These are phyloP conservation scores for Coniosporium apollinis DNA, from an alignment of 495 filamentous ascomycete genomes.

Conservation along the genomic window DNA sequence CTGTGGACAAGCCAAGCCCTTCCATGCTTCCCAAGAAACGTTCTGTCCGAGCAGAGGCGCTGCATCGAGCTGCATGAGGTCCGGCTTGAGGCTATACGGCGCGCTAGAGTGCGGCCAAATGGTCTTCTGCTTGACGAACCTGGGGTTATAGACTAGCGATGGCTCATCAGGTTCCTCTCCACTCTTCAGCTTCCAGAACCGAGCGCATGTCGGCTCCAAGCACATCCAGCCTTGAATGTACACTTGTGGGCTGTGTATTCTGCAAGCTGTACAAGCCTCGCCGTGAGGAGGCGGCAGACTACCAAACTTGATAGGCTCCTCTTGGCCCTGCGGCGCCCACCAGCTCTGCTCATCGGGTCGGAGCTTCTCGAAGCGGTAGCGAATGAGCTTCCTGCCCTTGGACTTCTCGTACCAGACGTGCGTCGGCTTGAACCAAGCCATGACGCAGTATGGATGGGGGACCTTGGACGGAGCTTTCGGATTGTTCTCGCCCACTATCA, in stretches of 20 bases:
- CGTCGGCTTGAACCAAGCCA: conserved; percentile 58
- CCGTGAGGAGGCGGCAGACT: conserved; percentile 2
- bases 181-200: conserved; percentile 37
- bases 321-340: conserved; percentile 37
- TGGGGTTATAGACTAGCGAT: conserved; percentile 34
- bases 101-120: conserved; percentile 23
- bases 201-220: conserved; percentile 35
- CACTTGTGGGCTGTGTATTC: conserved; percentile 22
- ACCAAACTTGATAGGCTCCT: conserved; percentile 4
- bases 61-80: conserved; percentile 24
- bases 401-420: conserved; percentile 54
- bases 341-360: conserved; percentile 42
- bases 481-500: conserved; percentile 34
- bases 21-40: conserved; percentile 28
- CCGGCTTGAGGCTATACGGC: conserved; percentile 23
- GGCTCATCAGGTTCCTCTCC: conserved; percentile 9
- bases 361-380: conserved; percentile 57
- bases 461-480: conserved; percentile 33
- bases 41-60: conserved; percentile 18
- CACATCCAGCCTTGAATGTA: conserved; percentile 56
- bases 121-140: conserved; percentile 37
- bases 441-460: conserved; percentile 49
- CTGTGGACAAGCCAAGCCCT: conserved; percentile 56
- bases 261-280: conserved; percentile 27
- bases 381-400: conserved; percentile 28